Evolutionary conservation across 352 stramenopile species (phyloP), one percentile per base, ranked within the genome.

Genomic region (Globisporangium yorkense): DNA sequence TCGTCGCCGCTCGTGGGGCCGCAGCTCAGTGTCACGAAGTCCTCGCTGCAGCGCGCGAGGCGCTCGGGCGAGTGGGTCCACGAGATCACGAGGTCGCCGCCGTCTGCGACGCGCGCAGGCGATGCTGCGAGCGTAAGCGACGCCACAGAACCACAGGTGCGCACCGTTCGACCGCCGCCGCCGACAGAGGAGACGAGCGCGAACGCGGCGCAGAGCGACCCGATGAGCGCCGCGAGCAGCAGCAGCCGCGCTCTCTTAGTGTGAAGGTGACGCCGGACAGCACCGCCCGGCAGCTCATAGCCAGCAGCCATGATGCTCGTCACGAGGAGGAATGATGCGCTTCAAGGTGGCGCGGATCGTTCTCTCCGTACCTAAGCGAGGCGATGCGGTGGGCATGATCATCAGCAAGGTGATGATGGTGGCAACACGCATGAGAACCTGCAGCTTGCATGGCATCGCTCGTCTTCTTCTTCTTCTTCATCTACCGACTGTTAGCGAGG

Each of bases 1-100:
- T 65, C 54, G 1, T 77, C 59, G 2, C 60, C 73, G n/a, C 46
- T 72, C 16, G 69, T 81, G 0, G 77, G 71, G 2, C 81, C 81
- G 24, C 81, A 92, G 37, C 71, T 88, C 21, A 92, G 55, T 15
- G 79, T 87, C 43, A 92, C n/a, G 35, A 74, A 87, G 62, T 92
- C 77, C 41, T 61, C n/a, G 33, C 7, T 15, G 50, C 24, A n/a
- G 33, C 69, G 70, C 29, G 75, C 39, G 6, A 37, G 18, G 0
- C 24, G 37, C 0, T 51, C 15, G 3, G 29, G 33, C 37, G 60
- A 16, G 1, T 55, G 61, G 4, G 60, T 51, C 81, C 79, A 92
- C 0, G 55, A 75, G 2, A 92, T 63, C 1, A 88, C 71, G 13
- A 92, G 52, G 45, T 81, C 71, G 16, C 69, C 68, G 9, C 81